Evolutionary conservation across 805 yeast species (phyloP).

Genomic region (Saccharomycopsis fodiens): DNA sequence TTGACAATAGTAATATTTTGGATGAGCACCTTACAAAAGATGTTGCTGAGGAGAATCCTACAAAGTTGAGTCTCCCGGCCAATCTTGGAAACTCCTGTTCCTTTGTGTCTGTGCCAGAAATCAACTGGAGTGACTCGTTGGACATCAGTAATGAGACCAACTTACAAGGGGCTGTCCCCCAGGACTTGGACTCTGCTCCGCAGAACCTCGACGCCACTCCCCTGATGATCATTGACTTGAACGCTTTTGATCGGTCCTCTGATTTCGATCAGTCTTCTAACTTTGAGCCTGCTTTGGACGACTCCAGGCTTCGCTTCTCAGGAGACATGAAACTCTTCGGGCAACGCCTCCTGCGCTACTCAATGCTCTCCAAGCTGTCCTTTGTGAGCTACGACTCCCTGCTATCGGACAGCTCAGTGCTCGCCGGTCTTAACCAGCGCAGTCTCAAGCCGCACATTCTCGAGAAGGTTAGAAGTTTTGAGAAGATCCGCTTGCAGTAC

Average conservation of each 20-base stretch:
- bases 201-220: constrained; percentile 13
- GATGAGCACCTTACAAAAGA: not conserved
- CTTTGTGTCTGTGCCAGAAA: constrained; percentile 6
- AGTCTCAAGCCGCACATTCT: constrained; percentile 5
- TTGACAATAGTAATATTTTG: too few species aligned
- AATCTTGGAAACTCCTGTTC: not conserved
- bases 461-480: constrained; percentile 15
- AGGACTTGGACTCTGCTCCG: constrained; percentile 28
- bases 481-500: constrained; percentile 7
- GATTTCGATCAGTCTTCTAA: constrained; percentile 4
- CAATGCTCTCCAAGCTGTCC: constrained; percentile 8
- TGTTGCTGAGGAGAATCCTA: not conserved
- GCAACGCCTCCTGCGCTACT: constrained; percentile 5
- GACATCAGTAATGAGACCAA: constrained; percentile 26
- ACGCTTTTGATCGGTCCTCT: constrained; percentile 1
- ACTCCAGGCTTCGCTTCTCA: not conserved
- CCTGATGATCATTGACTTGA: constrained; percentile 7
- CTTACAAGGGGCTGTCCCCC: too few species aligned
- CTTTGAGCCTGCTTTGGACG: not conserved
- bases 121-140: constrained; percentile 11
- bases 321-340: constrained; percentile 3
- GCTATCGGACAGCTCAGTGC: constrained; percentile 1
- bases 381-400: constrained; percentile 15
- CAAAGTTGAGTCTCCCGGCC: too few species aligned
- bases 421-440: not conserved